These are phyloP conservation scores for Cladosporium sphaerospermum DNA, from an alignment of 2,329 filamentous ascomycete species.

Conservation along the genomic window DNA sequence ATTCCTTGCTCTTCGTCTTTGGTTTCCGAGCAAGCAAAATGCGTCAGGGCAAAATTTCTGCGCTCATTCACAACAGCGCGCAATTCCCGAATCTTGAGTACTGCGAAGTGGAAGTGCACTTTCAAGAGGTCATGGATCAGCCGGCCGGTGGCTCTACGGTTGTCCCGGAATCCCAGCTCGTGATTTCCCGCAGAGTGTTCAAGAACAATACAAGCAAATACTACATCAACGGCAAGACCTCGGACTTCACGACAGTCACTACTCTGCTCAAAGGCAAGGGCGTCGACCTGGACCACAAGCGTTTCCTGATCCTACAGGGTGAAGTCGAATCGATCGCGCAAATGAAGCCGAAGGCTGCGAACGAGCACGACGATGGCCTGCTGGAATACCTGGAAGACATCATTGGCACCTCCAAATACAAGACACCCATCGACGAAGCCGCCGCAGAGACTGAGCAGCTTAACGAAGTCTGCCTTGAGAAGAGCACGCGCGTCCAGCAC, in stretches of 20 bases:
- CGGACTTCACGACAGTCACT: slow-evolving; percentile 88
- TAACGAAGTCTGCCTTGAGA: slow-evolving; percentile 92
- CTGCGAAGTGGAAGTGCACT: slow-evolving; percentile 95
- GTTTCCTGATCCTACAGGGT: slow-evolving; percentile 93
- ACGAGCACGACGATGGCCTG: slow-evolving; percentile 92
- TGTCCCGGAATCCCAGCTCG: slow-evolving; percentile 74
- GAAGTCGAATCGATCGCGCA: slow-evolving; percentile 98
- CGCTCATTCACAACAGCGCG: slow-evolving; percentile 94
- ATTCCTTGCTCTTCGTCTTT: slow-evolving; percentile 97
- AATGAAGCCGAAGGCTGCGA: slow-evolving; percentile 95
- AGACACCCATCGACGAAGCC: slow-evolving; percentile 90
- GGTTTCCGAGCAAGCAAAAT: slow-evolving; percentile 98
- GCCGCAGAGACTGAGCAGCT: slow-evolving; percentile 83
- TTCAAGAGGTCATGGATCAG: slow-evolving; percentile 88
- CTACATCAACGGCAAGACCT: slow-evolving; percentile 85
- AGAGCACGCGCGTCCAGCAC: slow-evolving; percentile 90
- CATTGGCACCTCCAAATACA: slow-evolving; percentile 98
- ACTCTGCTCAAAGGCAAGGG: slow-evolving; percentile 79
- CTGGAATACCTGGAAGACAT: slow-evolving; percentile 98
- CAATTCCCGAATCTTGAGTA: slow-evolving; percentile 76
- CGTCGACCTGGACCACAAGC: slow-evolving; percentile 95
- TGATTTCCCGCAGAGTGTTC: slow-evolving; percentile 89
- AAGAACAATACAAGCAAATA: slow-evolving; percentile 98
- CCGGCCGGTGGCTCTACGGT: slow-evolving; percentile 68
- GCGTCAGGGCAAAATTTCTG: slow-evolving; percentile 97